Evolutionary conservation across 2,329 filamentous ascomycete genomes (phyloP), one percentile per base, ranked within the genome.

Genomic region (Cercospora citrullina): DNA sequence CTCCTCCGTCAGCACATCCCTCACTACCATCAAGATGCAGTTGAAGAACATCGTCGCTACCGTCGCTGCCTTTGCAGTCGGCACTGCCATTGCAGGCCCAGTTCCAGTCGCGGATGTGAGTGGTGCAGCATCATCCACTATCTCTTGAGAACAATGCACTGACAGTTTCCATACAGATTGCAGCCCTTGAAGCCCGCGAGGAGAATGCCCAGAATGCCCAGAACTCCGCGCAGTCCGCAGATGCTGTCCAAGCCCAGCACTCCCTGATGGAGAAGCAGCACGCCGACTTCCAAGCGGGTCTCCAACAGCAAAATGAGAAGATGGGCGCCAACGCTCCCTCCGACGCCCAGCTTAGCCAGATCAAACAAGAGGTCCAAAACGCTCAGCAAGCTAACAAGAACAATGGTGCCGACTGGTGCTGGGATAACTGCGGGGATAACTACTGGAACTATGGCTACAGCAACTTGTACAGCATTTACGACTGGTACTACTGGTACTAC

Each of bases 21-120:
- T 36, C 63, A 45, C 18, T 30, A 59, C 9, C 36, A 42, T 55
- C n/a, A 65, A 18, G n/a, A 66, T 66, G 65, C 65, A 66, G 36
- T 59, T 66, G 33, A 62, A 66, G 65, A 60, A 55, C 51, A 62
- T 66, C 60, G 58, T 60, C 23, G 51, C 48, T 16, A 39, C 60
- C 30, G 42, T 63, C 60, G 65, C 65, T 26, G 48, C 60, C 26
- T 62, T 66, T 33, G 60, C 65, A 33, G 60, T 63, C n/a, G 59
- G 64, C 59, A 45, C 30, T 23, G 51, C 64, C 33, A 36, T 66
- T 10, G 64, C 64, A 14, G 59, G 58, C 6, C 64, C 64, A 60
- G 30, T 60, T 36, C 60, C 60, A 63, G 39, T 28, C 26, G 14
- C 42, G 23, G 36, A 61, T 26, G 60, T 63, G 10, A 42, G 60